Evolutionary conservation across 208 protist genomes (phyloP), one percentile per base, ranked within the genome.

Genomic region (Leptomonas seymouri): DNA sequence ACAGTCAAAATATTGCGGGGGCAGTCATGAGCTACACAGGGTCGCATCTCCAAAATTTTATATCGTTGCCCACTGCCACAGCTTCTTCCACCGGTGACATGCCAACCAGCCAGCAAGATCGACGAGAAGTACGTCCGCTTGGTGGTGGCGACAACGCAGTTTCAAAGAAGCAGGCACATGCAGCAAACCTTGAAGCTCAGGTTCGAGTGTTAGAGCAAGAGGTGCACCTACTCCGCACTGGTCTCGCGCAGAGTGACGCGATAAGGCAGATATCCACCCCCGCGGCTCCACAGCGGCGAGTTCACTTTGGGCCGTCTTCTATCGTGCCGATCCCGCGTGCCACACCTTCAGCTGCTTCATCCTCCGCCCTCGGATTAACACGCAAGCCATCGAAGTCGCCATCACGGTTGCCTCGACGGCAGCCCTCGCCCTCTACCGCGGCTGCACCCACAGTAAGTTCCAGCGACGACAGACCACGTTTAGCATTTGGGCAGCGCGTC

Each of bases 161-260:
- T 1, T 28, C 60, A 2, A 23, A 1, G 1, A 20, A n/a, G 45
- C 55, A 48, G 39, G 56, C 36, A 16, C 21, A 77, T 28, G 74
- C 80, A 16, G 65, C 77, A 11, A 78, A 92, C 54, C 57, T 89
- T 5, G 67, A 79, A 27, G 60, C 83, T 15, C 86, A 92, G 64
- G 79, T 89, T 25, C 78, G 80, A 36, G 71, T 87, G 20, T 74
- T 89, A 28, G 81, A 92, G 70, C 75, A 80, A 18, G 83, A 89
- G 46, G 84, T 89, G 50, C 67, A 74, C 20, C 58, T 87, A 1
- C 78, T 92, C 16, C 83, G 83, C 36, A 50, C 28, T 14, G 74
- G 69, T 5, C 55, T 75, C 0, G 61, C 41, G 9, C 54, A 77
- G 56, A 77, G 65, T 20, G 58, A 67, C 50, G 23, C 18, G 16